Conservation (phyloP, 1,284 basidiomycete species). For the Singerocomus inundabilis region DNA sequence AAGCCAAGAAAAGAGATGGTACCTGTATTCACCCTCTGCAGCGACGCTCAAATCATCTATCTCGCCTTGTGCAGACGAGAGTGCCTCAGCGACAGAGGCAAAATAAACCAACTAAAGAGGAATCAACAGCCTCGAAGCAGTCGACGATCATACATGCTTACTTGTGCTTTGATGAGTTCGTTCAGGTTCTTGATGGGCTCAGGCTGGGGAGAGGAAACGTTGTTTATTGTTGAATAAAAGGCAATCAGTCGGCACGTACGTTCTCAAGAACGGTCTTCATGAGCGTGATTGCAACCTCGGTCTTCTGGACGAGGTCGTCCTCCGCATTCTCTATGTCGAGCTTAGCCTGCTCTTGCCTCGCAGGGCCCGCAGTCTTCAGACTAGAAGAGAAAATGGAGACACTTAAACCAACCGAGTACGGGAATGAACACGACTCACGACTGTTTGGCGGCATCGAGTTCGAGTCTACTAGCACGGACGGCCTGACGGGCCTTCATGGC, state of each 20-base stretch:
- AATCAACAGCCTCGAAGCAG: background rate
- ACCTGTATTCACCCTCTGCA: constrained; percentile 92
- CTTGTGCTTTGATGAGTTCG: constrained; percentile 87
- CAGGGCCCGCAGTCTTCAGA: constrained; percentile 71
- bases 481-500: constrained; percentile 89
- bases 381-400: constrained; percentile 43
- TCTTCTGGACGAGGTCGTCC: constrained; percentile 95
- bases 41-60: constrained; percentile 88
- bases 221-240: background rate
- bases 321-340: constrained; percentile 93
- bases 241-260: constrained; percentile 47
- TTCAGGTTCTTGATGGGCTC: constrained; percentile 95
- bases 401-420: constrained; percentile 5
- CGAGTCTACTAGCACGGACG: constrained; percentile 80
- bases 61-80: constrained; percentile 81
- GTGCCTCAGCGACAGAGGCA: constrained; percentile 81
- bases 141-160: constrained; percentile 18
- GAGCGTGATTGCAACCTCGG: constrained; percentile 94
- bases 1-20: background rate
- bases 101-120: constrained; percentile 74
- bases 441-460: constrained; percentile 73
- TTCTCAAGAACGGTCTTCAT: constrained; percentile 99
- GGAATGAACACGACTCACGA: constrained; percentile 36
- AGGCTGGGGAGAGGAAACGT: constrained; percentile 52
- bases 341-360: constrained; percentile 85